Base-by-base conservation (phyloP, 352 stramenopile species). In the Globisporangium radiosum region DNA sequence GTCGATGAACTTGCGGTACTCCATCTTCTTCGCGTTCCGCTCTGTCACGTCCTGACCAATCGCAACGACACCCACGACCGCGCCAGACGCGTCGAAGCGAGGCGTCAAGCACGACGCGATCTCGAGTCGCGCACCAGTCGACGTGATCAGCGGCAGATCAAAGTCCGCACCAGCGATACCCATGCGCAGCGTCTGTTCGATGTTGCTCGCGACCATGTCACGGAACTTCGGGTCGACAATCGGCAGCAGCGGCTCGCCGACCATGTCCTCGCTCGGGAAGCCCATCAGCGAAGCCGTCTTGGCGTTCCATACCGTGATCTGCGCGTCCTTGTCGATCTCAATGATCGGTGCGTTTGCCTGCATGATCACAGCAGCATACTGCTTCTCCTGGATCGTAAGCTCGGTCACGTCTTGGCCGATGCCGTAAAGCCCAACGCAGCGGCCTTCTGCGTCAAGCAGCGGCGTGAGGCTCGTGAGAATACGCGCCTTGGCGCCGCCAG, bases 341-440 rank as follows among this genome's bases (percentile, higher is more conserved):
- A 94, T 76, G 38, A 93, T 91, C 0, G 82, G 80, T 17, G 77
- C 75, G 59, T 89, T 92, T 1, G 81, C 81, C 47, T 86, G 82
- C 63, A 88, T 82, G 56, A 87, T 75, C 10, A 90, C 74, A 19
- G 65, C 57, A 43, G 70, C 69, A 65, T 87, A 86, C 59, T 90
- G 70, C 10, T 66, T 72, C n/a, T 72, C 75, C 37, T 70, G 68
- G 15, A 82, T 71, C 36, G 68, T 66, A 57, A 70, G 73, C 64
- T 85, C 65, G 33, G 77, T 85, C 51, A 85, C 71, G 47, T 87
- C 77, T 52, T 81, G 68, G 4, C 78, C 75, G 33, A 87, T 80
- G 57, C 75, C 77, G 47, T 84, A 85, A 15, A 84, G 69, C n/a
- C 77, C 77, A 4, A 75, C 53, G 56, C 75, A 76, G 5, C 66